phyloP scores from a whole-genome alignment of 352 stramenopile species.

The Phytophthora idaei region DNA sequence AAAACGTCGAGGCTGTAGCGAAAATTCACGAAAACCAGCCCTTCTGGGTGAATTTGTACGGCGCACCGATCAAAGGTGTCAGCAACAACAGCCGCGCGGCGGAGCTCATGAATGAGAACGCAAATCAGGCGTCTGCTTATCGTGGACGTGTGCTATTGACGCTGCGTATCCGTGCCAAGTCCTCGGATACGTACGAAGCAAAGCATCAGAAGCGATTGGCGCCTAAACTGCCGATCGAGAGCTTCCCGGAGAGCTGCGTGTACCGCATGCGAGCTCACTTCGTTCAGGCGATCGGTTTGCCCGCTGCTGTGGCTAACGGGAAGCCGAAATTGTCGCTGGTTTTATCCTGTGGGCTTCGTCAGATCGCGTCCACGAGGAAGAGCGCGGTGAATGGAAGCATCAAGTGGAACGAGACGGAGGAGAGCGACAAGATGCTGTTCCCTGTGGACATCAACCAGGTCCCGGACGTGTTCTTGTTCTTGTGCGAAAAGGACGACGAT shows the following conservation, averaged over 20 bases:
- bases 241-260: constrained; percentile 58
- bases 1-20: constrained; percentile 43
- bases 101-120: constrained; percentile 67
- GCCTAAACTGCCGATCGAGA: constrained; percentile 45
- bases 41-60: constrained; percentile 82
- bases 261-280: constrained; percentile 78
- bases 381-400: constrained; percentile 66
- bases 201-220: constrained; percentile 76
- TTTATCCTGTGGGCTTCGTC: constrained; percentile 58
- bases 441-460: constrained; percentile 62
- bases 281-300: constrained; percentile 61
- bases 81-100: constrained; percentile 46
- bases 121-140: constrained; percentile 69
- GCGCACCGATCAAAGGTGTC: constrained; percentile 56
- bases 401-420: constrained; percentile 82
- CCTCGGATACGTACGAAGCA: constrained; percentile 62
- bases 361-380: constrained; percentile 59
- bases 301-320: constrained; percentile 26
- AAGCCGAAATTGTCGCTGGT: constrained; percentile 56
- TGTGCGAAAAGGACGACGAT: constrained; percentile 69
- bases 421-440: constrained; percentile 75
- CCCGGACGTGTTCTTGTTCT: constrained; percentile 83
- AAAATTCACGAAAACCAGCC: constrained; percentile 39
- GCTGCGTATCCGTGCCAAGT: constrained; percentile 57
- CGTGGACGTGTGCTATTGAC: constrained; percentile 78